Percentiles rank a stretch among this genome's conserved stretches.
These are phyloP conservation scores for Balansia obtecta DNA, from an alignment of 2,329 filamentous ascomycete species.

Conservation along the genomic window DNA sequence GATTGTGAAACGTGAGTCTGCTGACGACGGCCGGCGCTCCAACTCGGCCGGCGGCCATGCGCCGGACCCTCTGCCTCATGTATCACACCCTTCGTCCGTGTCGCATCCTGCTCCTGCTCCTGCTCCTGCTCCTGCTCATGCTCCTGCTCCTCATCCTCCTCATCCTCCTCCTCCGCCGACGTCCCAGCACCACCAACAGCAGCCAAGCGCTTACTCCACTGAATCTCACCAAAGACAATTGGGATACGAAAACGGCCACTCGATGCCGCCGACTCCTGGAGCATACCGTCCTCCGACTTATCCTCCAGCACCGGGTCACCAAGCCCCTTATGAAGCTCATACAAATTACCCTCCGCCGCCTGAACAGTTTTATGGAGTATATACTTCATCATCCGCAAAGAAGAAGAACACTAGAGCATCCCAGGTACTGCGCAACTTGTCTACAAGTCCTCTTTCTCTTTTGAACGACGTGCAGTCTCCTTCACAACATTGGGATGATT, in stretches of 20 bases:
- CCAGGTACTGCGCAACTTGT: conserved; percentile 31
- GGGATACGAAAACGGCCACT: conserved; percentile 36
- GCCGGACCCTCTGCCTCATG: conserved; percentile 20
- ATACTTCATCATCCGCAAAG: conserved; percentile 30
- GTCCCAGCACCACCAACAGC: conserved; percentile 11
- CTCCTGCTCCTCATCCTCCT: not conserved
- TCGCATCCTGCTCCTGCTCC: conserved; percentile 15
- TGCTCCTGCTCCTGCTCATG: conserved; percentile 6
- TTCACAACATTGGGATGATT: too few species aligned
- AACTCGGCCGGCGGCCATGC: conserved; percentile 35
- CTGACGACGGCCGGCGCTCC: conserved; percentile 38
- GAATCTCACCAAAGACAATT: conserved; percentile 40
- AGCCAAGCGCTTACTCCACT: conserved; percentile 21
- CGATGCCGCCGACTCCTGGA: conserved; percentile 32
- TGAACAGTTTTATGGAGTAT: conserved; percentile 28
- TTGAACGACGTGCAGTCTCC: too few species aligned
- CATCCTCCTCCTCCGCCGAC: not conserved
- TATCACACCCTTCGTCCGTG: conserved; percentile 19
- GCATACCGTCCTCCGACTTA: conserved; percentile 29
- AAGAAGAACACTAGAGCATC: conserved; percentile 54
- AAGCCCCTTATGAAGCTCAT: conserved; percentile 25
- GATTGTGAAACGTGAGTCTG: conserved; percentile 43
- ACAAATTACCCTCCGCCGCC: conserved; percentile 19
- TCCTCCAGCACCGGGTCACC: conserved; percentile 27
- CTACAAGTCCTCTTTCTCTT: not conserved